Conservation (phyloP, 768 basidiomycete species). For the Trametes sanguinea region DNA sequence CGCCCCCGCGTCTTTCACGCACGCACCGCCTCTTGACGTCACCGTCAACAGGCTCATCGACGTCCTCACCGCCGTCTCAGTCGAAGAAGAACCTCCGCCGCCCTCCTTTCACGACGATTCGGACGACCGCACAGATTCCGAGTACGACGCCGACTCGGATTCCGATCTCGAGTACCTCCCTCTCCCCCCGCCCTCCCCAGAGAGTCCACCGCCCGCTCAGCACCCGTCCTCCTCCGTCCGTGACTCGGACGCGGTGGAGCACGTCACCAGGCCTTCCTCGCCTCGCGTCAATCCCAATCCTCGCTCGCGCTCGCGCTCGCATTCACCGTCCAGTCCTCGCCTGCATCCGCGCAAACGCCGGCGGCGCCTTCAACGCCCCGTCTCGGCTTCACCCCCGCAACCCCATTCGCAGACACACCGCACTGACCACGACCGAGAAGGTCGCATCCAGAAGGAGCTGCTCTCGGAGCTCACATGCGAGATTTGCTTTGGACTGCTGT, state of each 20-base stretch:
- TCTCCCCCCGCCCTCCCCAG: slow-evolving; percentile 2
- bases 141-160: slow-evolving; percentile 32
- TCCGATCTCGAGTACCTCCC: slow-evolving; percentile 24
- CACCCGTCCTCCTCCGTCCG: not conserved
- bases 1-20: slow-evolving; percentile 16
- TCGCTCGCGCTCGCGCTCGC: slow-evolving; percentile 12
- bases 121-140: slow-evolving; percentile 32
- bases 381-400: slow-evolving; percentile 28
- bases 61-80: slow-evolving; percentile 38
- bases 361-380: slow-evolving; percentile 30
- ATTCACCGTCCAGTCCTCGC: slow-evolving; percentile 18
- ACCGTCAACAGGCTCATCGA: slow-evolving; percentile 56
- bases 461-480: slow-evolving; percentile 80
- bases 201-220: not conserved
- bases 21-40: slow-evolving; percentile 46
- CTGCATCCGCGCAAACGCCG: slow-evolving; percentile 35
- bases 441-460: slow-evolving; percentile 61
- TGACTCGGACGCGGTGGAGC: not conserved
- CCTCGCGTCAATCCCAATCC: slow-evolving; percentile 9
- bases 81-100: not conserved
- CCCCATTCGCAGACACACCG: slow-evolving; percentile 35
- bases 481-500: slow-evolving; percentile 84
- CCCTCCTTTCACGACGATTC: slow-evolving; percentile 16
- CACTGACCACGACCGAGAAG: slow-evolving; percentile 32
- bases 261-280: not conserved